These are phyloP conservation scores for Phycomyces nitens DNA, from an alignment of 192 early-diverging fungal genomes.

Conservation along the genomic window DNA sequence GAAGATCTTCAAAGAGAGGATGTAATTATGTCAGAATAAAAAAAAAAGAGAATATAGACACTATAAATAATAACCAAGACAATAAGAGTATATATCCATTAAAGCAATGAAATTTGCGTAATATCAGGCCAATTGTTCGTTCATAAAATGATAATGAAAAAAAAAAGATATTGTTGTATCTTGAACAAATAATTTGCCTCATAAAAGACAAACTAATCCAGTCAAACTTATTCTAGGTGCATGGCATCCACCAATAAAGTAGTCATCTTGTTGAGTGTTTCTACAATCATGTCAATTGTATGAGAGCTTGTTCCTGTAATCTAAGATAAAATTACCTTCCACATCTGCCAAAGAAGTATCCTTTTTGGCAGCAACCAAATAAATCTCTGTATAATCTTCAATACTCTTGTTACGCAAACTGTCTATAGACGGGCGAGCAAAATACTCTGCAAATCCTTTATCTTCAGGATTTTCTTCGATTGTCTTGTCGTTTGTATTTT, in stretches of 20 bases:
- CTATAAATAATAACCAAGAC: not conserved
- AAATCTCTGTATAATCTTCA: slow-evolving; percentile 48
- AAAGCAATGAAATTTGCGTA: too few relatives aligned
- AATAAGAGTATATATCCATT: not conserved
- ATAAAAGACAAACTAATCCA: not conserved
- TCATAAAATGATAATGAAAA: too few relatives aligned
- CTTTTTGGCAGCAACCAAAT: slow-evolving; percentile 56
- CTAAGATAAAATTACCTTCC: slow-evolving; percentile 41
- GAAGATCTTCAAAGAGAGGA: not conserved
- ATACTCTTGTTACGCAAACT: not conserved
- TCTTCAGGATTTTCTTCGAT: not conserved
- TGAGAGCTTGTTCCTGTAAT: too few relatives aligned
- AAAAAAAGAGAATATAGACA: slow-evolving; percentile 4
- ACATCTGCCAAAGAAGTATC: slow-evolving; percentile 50
- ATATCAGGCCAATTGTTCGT: too few relatives aligned
- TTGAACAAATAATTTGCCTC: not conserved
- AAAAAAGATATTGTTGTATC: too few relatives aligned
- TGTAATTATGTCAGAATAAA: not conserved
- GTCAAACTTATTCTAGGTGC: slow-evolving; percentile 10
- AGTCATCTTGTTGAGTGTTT: slow-evolving; percentile 23
- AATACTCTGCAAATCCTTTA: not conserved
- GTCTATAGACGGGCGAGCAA: slow-evolving; percentile 6
- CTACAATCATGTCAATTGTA: slow-evolving; percentile 5
- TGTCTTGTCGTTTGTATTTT: not conserved
- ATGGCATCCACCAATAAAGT: slow-evolving; percentile 16